Conservation (phyloP, 495 filamentous ascomycete species). For the Penicillium cataractarum region DNA sequence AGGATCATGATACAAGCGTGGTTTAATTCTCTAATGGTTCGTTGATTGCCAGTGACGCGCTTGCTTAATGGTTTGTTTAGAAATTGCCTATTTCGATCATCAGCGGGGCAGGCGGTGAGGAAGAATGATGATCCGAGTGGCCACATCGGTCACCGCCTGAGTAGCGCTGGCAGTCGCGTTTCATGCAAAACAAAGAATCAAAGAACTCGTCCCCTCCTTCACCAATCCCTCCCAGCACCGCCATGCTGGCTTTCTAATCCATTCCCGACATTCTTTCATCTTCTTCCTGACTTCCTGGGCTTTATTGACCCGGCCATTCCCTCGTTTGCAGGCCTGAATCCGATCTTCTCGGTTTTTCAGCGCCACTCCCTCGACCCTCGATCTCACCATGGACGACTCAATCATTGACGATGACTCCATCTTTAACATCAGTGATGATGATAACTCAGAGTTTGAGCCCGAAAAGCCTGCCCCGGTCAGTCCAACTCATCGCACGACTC, state of each 20-base stretch:
- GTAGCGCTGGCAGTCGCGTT: slow-evolving; percentile 27
- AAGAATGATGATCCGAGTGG: slow-evolving; percentile 33
- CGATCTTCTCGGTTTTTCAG: slow-evolving; percentile 13
- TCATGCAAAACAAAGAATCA: slow-evolving; percentile 27
- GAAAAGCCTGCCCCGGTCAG: slow-evolving; percentile 40
- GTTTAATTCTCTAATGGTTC: no score
- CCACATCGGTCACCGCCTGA: slow-evolving; percentile 26
- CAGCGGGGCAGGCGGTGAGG: slow-evolving; percentile 25
- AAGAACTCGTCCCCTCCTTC: slow-evolving; percentile 22
- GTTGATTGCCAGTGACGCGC: background rate
- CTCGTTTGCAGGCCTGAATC: slow-evolving; percentile 12
- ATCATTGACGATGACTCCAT: slow-evolving; percentile 61
- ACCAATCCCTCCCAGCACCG: slow-evolving; percentile 11
- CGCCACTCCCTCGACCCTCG: background rate
- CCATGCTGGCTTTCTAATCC: slow-evolving; percentile 18
- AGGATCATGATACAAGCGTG: no score
- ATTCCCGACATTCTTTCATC: slow-evolving; percentile 2
- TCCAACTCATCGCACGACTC: background rate
- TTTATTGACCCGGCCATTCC: slow-evolving; percentile 8
- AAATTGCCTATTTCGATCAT: slow-evolving; percentile 20
- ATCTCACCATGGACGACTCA: slow-evolving; percentile 43
- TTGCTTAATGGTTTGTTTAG: slow-evolving; percentile 25
- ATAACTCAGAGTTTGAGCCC: slow-evolving; percentile 50
- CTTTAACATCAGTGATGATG: slow-evolving; percentile 56
- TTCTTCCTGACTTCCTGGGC: background rate